Evolutionary conservation across 108 stramenopile species (phyloP).

Genomic region (Craspedostauros australis): DNA sequence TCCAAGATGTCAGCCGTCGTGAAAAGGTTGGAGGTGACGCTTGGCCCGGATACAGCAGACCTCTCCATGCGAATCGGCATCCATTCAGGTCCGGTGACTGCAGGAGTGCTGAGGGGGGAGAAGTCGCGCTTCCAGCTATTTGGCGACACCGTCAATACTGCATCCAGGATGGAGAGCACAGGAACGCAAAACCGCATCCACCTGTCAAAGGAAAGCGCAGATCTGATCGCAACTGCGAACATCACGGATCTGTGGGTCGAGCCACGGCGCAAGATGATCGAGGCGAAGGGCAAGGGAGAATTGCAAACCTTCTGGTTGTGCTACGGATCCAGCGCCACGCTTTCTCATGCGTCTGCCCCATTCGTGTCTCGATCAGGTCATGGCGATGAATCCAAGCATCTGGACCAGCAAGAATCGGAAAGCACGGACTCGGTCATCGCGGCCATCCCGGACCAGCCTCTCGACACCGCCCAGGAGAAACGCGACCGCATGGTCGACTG

Average conservation of each 20-base stretch:
- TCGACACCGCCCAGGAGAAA: no score
- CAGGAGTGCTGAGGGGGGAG: slow-evolving; percentile 22
- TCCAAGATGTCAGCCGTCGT: background rate
- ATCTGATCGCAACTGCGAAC: slow-evolving; percentile 20
- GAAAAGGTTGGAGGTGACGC: background rate
- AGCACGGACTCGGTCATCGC: no score
- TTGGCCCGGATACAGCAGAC: slow-evolving; percentile 13
- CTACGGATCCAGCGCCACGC: no score
- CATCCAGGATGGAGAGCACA: slow-evolving; percentile 43
- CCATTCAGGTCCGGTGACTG: slow-evolving; percentile 12
- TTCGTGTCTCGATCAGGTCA: no score
- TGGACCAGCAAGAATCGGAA: no score
- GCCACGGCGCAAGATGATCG: slow-evolving; percentile 20
- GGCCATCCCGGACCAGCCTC: no score
- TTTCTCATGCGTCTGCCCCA: no score
- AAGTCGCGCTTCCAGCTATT: slow-evolving; percentile 32
- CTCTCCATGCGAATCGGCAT: slow-evolving; percentile 4
- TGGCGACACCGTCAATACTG: slow-evolving; percentile 55
- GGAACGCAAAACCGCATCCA: slow-evolving; percentile 32
- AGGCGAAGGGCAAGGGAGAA: slow-evolving; percentile 57
- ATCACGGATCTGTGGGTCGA: slow-evolving; percentile 31
- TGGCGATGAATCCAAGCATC: no score
- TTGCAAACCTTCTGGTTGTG: no score
- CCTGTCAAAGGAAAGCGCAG: slow-evolving; percentile 35
- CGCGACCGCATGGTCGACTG: slow-evolving; percentile 1